Conservation (phyloP, 257 asterid species). For the Rubia yunnanensis region DNA sequence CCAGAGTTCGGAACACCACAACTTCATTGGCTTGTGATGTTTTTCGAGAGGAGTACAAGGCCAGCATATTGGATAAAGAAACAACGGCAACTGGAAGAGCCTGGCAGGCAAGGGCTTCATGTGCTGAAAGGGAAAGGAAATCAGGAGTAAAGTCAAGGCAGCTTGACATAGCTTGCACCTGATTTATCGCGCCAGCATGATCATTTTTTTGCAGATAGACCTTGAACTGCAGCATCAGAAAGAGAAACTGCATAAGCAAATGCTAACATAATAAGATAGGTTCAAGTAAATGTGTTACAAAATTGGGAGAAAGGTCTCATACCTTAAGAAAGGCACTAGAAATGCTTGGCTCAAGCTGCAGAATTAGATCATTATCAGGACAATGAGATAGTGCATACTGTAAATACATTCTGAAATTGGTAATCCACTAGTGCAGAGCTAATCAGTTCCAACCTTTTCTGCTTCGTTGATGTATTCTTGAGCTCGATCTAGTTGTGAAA, state of each 20-base stretch:
- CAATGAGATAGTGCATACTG: conserved; percentile 7
- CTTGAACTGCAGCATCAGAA: conserved; percentile 62
- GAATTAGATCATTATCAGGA: conserved; percentile 24
- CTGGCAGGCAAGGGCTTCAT: conserved; percentile 77
- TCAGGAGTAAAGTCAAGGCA: conserved; percentile 88
- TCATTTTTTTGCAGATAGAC: conserved; percentile 72
- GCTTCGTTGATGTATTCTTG: conserved; percentile 94
- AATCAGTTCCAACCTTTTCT: conserved; percentile 52
- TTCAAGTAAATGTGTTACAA: background rate
- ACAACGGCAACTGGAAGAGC: conserved; percentile 69
- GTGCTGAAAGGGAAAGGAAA: conserved; percentile 86
- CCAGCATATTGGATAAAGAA: conserved; percentile 63
- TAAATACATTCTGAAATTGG: conserved; percentile 7
- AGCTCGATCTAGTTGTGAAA: conserved; percentile 84
- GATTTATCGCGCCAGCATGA: conserved; percentile 48
- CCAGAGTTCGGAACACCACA: conserved; percentile 69
- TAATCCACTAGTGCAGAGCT: conserved; percentile 10
- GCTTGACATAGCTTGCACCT: conserved; percentile 88
- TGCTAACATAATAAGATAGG: conserved; percentile 5
- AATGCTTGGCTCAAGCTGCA: conserved; percentile 92
- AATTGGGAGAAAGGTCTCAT: conserved; percentile 20
- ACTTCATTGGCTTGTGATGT: conserved; percentile 69
- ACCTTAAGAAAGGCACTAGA: conserved; percentile 92
- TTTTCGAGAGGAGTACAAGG: conserved; percentile 56
- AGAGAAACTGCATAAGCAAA: conserved; percentile 11